These are phyloP conservation scores for Alternaria burnsii DNA, from an alignment of 2,329 filamentous ascomycete genomes.

Conservation along the genomic window DNA sequence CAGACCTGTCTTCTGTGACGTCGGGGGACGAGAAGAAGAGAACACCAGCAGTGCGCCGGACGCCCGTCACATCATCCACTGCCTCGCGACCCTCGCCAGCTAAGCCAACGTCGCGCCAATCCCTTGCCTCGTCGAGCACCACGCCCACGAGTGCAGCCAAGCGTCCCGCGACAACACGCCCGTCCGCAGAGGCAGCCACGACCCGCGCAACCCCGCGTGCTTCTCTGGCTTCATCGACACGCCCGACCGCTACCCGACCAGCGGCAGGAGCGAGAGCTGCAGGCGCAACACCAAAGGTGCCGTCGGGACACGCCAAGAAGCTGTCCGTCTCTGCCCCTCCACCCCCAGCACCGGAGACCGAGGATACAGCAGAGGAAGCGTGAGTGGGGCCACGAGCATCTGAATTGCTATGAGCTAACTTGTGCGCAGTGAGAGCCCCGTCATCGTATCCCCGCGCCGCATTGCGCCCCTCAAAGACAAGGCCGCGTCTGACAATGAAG, in stretches of 20 bases:
- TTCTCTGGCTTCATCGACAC: slow-evolving; percentile 38
- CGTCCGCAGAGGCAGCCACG: slow-evolving; percentile 32
- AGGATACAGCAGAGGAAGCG: slow-evolving; percentile 18
- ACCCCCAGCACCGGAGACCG: slow-evolving; percentile 15
- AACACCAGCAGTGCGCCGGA: slow-evolving; percentile 35
- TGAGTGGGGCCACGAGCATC: background rate
- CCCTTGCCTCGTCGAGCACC: slow-evolving; percentile 30
- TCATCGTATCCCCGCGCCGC: slow-evolving; percentile 34
- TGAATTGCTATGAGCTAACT: background rate
- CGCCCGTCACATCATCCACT: slow-evolving; percentile 29
- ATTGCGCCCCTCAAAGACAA: slow-evolving; percentile 43
- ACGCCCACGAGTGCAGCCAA: slow-evolving; percentile 32
- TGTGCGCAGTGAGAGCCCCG: slow-evolving; percentile 27
- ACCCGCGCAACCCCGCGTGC: slow-evolving; percentile 39
- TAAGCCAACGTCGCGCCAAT: slow-evolving; percentile 14
- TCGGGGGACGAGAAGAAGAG: slow-evolving; percentile 50
- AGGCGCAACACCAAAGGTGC: slow-evolving; percentile 29
- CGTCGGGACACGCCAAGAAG: slow-evolving; percentile 43
- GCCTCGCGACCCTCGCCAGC: slow-evolving; percentile 15
- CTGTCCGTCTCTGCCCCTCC: slow-evolving; percentile 30
- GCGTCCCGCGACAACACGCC: slow-evolving; percentile 41
- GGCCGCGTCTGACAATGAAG: slow-evolving; percentile 48
- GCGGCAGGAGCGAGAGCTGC: slow-evolving; percentile 31
- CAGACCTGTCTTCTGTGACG: slow-evolving; percentile 45
- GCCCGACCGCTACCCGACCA: slow-evolving; percentile 35